phyloP scores from a whole-genome alignment of 495 filamentous ascomycete genomes.

The Xylona heveae region DNA sequence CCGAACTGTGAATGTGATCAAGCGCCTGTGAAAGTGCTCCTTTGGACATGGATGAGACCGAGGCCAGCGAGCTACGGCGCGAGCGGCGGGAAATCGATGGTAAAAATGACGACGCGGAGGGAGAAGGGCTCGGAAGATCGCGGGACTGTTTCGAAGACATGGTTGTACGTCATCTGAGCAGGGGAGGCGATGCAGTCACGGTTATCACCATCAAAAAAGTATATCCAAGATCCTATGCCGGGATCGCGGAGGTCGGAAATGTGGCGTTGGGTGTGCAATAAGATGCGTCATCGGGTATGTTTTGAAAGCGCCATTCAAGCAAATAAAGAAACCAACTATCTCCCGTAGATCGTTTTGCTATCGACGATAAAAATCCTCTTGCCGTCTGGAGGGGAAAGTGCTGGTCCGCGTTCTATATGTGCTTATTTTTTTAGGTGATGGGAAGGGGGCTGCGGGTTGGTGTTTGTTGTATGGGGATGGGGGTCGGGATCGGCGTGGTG shows the following conservation, averaged over 20 bases:
- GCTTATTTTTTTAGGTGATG: too few relatives aligned
- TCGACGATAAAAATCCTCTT: too few relatives aligned
- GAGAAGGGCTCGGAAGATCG: conserved; percentile 2
- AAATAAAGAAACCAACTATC: not conserved
- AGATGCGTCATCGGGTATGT: not conserved
- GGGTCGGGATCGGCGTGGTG: too few relatives aligned
- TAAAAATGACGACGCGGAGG: conserved; percentile 1
- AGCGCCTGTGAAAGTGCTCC: conserved; percentile 51
- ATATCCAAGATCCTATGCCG: not conserved
- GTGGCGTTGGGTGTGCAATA: not conserved
- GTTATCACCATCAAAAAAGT: not conserved
- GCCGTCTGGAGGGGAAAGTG: too few relatives aligned
- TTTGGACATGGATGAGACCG: conserved; percentile 41
- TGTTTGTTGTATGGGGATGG: too few relatives aligned
- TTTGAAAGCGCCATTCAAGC: not conserved
- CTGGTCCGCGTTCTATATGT: too few relatives aligned
- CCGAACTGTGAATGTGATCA: conserved; percentile 65
- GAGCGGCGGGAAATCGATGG: conserved; percentile 20
- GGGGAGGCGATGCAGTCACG: not conserved
- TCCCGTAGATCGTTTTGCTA: too few relatives aligned
- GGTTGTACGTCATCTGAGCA: not conserved
- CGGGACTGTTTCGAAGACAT: conserved; percentile 2
- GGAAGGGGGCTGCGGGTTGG: too few relatives aligned
- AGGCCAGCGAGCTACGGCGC: conserved; percentile 42
- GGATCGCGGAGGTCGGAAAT: too few relatives aligned